Conservation (phyloP, 441 rosid species). For the Populus tomentosa region DNA sequence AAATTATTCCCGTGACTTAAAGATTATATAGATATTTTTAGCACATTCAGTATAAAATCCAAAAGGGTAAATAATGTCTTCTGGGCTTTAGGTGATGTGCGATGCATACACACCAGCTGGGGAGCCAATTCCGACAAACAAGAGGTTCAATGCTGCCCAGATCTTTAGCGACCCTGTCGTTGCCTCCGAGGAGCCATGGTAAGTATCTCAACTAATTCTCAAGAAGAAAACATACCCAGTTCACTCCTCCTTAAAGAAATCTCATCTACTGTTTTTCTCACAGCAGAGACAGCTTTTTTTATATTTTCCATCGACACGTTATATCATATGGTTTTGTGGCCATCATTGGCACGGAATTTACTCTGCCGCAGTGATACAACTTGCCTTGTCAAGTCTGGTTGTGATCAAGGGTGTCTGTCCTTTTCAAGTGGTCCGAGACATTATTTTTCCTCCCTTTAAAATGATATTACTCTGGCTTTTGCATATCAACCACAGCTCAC, state of each 20-base stretch:
- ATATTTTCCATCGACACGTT: not conserved
- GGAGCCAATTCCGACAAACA: conserved; percentile 67
- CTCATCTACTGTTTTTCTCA: not conserved
- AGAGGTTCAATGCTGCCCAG: conserved; percentile 61
- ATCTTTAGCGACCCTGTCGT: conserved; percentile 64
- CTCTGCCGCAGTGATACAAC: not conserved
- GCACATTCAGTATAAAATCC: not conserved
- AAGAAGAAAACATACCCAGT: not conserved
- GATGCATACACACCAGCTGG: conserved; percentile 74
- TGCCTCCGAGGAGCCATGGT: conserved; percentile 66
- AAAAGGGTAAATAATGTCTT: not conserved
- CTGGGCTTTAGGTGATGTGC: conserved; percentile 53
- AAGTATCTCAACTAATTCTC: not conserved
- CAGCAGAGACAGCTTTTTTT: not conserved
- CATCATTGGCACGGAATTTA: not conserved
- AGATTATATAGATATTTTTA: not conserved
- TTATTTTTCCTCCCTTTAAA: not conserved
- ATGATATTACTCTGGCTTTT: not conserved
- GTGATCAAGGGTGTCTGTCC: not conserved
- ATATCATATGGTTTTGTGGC: not conserved
- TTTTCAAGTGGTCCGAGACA: not conserved
- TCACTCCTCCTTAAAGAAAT: not conserved
- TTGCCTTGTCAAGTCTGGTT: not conserved
- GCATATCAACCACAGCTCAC: not conserved
- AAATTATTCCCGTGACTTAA: not conserved